Evolutionary conservation across 2,329 filamentous ascomycete genomes (phyloP).

Genomic region (Escovopsis sp.): DNA sequence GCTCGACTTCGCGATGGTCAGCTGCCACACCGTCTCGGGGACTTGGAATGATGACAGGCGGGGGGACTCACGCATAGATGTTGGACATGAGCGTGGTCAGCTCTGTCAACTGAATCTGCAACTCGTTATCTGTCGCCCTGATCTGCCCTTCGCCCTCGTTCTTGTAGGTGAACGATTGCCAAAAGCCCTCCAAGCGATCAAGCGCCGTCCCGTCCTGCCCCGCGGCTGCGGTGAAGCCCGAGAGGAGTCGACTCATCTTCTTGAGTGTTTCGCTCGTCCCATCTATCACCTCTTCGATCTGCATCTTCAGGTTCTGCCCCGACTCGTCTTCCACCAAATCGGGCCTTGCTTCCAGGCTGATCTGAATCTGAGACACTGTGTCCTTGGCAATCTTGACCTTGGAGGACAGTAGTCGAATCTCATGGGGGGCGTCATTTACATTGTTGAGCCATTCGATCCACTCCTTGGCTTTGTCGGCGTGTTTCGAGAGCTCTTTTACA

Average conservation of each 20-base stretch:
- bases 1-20: conserved; percentile 10
- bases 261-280: conserved; percentile 13
- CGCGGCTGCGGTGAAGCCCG: conserved; percentile 13
- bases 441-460: conserved; percentile 20
- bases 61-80: conserved; percentile 17
- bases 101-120: conserved; percentile 15
- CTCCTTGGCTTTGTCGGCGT: conserved; percentile 19
- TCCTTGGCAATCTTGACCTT: conserved; percentile 16
- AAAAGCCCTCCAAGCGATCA: conserved; percentile 15
- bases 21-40: too few species aligned
- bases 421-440: conserved; percentile 16
- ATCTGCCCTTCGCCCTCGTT: conserved; percentile 19
- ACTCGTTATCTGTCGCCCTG: conserved; percentile 13
- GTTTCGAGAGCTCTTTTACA: conserved; percentile 12
- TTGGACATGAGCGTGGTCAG: conserved; percentile 19
- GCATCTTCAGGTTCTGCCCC: conserved; percentile 12
- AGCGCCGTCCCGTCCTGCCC: conserved; percentile 9
- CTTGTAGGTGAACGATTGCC: conserved; percentile 20
- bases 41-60: too few species aligned
- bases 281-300: conserved; percentile 16
- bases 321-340: conserved; percentile 18
- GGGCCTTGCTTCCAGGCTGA: conserved; percentile 13
- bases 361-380: conserved; percentile 18
- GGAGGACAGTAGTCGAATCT: conserved; percentile 14
- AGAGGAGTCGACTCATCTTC: conserved; percentile 17